phyloP scores from a whole-genome alignment of 163 green algal genomes.

The Botryococcus braunii region DNA sequence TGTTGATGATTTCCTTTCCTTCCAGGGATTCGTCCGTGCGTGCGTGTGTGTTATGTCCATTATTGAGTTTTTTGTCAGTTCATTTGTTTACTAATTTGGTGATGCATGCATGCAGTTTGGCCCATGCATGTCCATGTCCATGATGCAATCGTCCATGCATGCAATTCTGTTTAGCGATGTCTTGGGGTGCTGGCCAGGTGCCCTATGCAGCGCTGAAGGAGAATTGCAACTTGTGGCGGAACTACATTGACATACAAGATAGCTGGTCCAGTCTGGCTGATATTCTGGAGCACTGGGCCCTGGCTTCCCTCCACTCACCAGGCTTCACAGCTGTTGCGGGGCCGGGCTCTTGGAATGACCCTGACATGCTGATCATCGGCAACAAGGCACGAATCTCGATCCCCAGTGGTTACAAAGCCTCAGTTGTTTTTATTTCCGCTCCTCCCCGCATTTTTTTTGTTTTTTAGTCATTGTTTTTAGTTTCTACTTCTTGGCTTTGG shows the following conservation, averaged over 20 bases:
- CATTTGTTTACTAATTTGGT: no score
- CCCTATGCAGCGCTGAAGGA: conserved; percentile 5
- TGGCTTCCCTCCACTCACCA: neutral
- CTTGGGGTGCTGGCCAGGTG: neutral
- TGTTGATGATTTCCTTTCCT: no score
- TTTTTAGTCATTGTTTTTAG: neutral
- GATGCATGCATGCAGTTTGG: no score
- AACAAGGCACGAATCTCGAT: neutral
- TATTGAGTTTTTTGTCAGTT: no score
- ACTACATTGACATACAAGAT: conserved; percentile 8
- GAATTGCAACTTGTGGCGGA: conserved; percentile 14
- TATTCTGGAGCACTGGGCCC: conserved; percentile 7
- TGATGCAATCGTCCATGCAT: no score
- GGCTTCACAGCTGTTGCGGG: conserved; percentile 7
- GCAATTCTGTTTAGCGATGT: no score
- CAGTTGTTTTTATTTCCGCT: neutral
- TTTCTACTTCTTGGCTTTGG: neutral
- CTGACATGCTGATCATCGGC: conserved; percentile 14
- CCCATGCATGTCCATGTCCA: no score
- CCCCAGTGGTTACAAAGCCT: neutral
- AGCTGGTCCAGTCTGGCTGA: conserved; percentile 3
- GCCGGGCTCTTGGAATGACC: conserved; percentile 8
- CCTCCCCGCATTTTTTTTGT: neutral
- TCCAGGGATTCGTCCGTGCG: no score
- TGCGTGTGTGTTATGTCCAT: no score